Base-by-base conservation (phyloP, 2,329 filamentous ascomycete species). In the Neonectria punicea region DNA sequence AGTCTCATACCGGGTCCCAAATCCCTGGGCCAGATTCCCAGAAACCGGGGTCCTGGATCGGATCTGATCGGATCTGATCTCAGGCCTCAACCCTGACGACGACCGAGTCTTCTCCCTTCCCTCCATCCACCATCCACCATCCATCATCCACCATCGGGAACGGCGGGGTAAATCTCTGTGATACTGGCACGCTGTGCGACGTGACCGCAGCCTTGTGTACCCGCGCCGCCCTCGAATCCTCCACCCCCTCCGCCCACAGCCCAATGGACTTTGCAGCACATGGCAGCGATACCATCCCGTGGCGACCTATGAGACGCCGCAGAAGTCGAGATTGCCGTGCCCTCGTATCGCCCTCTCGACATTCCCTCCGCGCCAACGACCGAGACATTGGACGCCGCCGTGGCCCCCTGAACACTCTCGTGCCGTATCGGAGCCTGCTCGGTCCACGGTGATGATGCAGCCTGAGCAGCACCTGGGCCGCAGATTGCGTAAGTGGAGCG, bases 321-420 rank as follows among this genome's bases (percentile, higher is more conserved):
- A 25, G 44, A 61, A 43, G n/a, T 20, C 20, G 13, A 56, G 44
- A 16, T 41, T 39, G 28, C 49, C 53, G 44, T 41, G 32, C 14
- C 20, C 25, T 49, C 25, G 64, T 60, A 54, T 53, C 54, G 60
- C 60, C 9, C 46, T 9, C 36, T 34, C 39, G 32, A 66, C 9
- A 51, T 46, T 53, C 22, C 18, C 64, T 47, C 51, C 51, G 50
- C 51, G 32, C 49, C 10, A 44, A 43, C 50, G 32, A 41, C 72
- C 69, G 72, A 74, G 70, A 74, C 69, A 74, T 74, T 65, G 65
- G 58, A 57, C 58, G 51, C 59, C 53, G 10, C 34, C 49, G 32
- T 20, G 20, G 18, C 25, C 25, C 50, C n/a, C 56, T 9, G 20
- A 54, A 49, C 61, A 46, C 34, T 18, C n/a, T 8, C 46, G 44